phyloP scores from a whole-genome alignment of 345 rosid species.

The Hibiscus syriacus region DNA sequence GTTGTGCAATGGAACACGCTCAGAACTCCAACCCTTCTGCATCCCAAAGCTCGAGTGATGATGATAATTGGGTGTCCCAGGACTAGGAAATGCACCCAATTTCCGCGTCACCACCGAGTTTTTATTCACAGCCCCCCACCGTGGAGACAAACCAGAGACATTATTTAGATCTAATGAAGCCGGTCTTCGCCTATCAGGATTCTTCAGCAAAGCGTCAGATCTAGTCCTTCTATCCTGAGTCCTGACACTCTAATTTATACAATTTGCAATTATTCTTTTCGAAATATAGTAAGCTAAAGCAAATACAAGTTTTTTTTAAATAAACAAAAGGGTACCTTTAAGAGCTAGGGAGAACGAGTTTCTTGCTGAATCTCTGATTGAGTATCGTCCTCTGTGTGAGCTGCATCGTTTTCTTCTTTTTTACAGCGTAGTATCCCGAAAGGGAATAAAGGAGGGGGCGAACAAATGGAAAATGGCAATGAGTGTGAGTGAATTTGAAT shows the following conservation, averaged over 20 bases:
- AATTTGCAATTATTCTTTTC: not conserved
- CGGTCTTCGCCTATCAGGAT: slow-evolving; percentile 55
- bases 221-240: slow-evolving; percentile 69
- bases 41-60: slow-evolving; percentile 42
- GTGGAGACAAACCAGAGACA: slow-evolving; percentile 57
- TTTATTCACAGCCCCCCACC: slow-evolving; percentile 45
- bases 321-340: slow-evolving; percentile 39
- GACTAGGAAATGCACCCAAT: slow-evolving; percentile 73
- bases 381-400: slow-evolving; percentile 34
- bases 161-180: slow-evolving; percentile 72
- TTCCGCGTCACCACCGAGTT: slow-evolving; percentile 41
- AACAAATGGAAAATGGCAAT: too few relatives aligned
- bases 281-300: not conserved
- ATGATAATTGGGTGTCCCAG: slow-evolving; percentile 69
- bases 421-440: slow-evolving; percentile 31
- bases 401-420: slow-evolving; percentile 38
- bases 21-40: slow-evolving; percentile 97
- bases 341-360: slow-evolving; percentile 79
- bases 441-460: not conserved
- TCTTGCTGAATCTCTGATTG: slow-evolving; percentile 61
- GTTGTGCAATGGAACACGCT: slow-evolving; percentile 61
- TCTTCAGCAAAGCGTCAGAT: slow-evolving; percentile 56
- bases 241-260: slow-evolving; percentile 50
- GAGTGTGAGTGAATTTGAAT: too few relatives aligned
- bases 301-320: not conserved